Conservation (phyloP, 768 basidiomycete species). For the Pleurotus ostreatus region DNA sequence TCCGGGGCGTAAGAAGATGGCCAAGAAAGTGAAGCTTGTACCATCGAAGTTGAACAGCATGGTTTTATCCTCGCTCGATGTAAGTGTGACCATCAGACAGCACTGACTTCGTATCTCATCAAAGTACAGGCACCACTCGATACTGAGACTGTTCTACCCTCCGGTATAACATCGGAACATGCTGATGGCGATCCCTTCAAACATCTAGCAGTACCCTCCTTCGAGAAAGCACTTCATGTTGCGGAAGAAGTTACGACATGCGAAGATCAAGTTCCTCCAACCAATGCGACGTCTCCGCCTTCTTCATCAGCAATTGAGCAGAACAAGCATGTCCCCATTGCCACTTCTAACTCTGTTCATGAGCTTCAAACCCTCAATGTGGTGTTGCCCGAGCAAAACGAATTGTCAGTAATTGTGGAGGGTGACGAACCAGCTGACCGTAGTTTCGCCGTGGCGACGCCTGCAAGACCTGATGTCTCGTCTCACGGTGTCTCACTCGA, state of each 20-base stretch:
- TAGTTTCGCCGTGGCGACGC: constrained; percentile 12
- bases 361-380: constrained; percentile 13
- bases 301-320: too few relatives aligned
- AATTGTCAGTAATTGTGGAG: constrained; percentile 69
- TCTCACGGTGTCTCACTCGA: background rate
- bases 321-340: too few relatives aligned
- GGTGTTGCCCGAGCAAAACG: constrained; percentile 26
- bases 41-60: constrained; percentile 42
- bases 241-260: too few relatives aligned
- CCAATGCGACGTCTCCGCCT: too few relatives aligned
- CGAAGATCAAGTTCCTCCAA: too few relatives aligned
- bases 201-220: too few relatives aligned
- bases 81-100: constrained; percentile 17
- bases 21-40: constrained; percentile 33
- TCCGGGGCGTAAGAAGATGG: constrained; percentile 67
- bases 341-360: too few relatives aligned
- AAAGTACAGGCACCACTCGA: too few relatives aligned
- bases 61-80: constrained; percentile 42
- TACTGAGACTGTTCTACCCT: too few relatives aligned
- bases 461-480: background rate
- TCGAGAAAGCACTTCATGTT: too few relatives aligned
- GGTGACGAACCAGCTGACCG: constrained; percentile 59
- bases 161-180: background rate
- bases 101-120: too few relatives aligned
- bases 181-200: constrained; percentile 19